phyloP scores from a whole-genome alignment of 139 green algal genomes.

The Chara braunii region DNA sequence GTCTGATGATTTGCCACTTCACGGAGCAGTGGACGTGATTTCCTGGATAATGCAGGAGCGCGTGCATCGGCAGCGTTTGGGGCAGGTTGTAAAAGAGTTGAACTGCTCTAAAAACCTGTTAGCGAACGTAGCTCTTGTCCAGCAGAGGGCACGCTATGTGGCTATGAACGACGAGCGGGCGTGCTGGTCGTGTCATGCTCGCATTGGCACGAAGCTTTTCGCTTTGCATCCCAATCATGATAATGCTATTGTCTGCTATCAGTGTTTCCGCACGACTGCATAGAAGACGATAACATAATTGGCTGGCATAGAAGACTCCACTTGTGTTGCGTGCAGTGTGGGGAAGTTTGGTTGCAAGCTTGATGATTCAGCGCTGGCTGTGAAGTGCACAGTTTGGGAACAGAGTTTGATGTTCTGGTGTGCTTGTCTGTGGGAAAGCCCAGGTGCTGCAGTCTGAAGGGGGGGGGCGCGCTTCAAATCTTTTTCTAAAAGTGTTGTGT shows the following conservation, averaged over 20 bases:
- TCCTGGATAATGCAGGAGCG: background rate
- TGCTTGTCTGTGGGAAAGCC: too few relatives aligned
- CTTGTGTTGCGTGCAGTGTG: too few relatives aligned
- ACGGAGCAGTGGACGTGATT: background rate
- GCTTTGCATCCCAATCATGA: slow-evolving; percentile 1
- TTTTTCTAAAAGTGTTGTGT: too few relatives aligned
- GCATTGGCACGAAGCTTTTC: slow-evolving; percentile 8
- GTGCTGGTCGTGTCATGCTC: slow-evolving; percentile 6
- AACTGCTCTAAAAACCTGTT: background rate
- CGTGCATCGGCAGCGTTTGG: slow-evolving; percentile 8
- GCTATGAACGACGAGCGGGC: slow-evolving; percentile 2
- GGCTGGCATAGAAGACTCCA: too few relatives aligned
- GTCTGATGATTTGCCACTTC: background rate
- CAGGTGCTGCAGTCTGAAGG: too few relatives aligned
- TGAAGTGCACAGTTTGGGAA: too few relatives aligned
- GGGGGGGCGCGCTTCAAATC: too few relatives aligned
- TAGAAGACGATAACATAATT: too few relatives aligned
- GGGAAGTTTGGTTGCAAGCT: too few relatives aligned
- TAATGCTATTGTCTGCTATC: slow-evolving; percentile 9
- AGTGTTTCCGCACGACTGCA: too few relatives aligned
- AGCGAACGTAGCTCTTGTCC: background rate
- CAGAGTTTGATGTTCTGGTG: too few relatives aligned
- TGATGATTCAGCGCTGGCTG: too few relatives aligned
- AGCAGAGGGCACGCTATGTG: background rate
- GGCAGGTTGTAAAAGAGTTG: slow-evolving; percentile 1